Percentiles rank a stretch among this genome's conserved stretches.
phyloP scores from a whole-genome alignment of 2,329 filamentous ascomycete genomes.

The Cercospora nicotianae region DNA sequence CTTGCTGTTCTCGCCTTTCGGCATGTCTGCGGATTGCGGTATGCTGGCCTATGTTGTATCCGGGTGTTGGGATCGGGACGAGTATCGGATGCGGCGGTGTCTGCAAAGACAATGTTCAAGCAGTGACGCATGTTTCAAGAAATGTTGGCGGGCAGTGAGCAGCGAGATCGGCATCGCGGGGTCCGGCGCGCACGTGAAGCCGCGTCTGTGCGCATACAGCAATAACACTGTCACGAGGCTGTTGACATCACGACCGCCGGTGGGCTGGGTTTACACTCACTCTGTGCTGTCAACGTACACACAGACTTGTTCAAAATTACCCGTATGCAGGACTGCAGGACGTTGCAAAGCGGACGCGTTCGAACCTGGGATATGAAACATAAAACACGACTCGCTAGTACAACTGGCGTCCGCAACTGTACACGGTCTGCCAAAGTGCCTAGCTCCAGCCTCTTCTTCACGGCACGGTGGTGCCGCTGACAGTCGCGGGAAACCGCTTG shows the following conservation, averaged over 20 bases:
- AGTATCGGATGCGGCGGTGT: background rate
- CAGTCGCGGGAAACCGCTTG: background rate
- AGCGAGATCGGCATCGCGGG: slow-evolving; percentile 1
- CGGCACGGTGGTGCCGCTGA: background rate
- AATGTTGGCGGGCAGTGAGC: slow-evolving; percentile 1
- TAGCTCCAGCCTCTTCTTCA: background rate
- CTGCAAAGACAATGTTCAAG: background rate
- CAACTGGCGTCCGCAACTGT: background rate
- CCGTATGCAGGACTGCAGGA: background rate
- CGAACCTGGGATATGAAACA: background rate
- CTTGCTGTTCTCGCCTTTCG: slow-evolving; percentile 70
- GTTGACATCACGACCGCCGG: background rate
- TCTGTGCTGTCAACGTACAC: background rate
- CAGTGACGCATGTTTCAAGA: slow-evolving; percentile 11
- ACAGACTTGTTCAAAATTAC: background rate
- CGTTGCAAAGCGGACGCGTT: background rate
- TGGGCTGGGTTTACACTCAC: background rate
- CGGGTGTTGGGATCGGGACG: background rate
- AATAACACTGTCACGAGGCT: background rate
- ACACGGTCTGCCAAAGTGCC: background rate
- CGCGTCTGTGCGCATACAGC: background rate
- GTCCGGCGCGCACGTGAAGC: background rate
- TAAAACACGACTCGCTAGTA: background rate
- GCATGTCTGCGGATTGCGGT: slow-evolving; percentile 13
- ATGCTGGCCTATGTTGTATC: background rate